Evolutionary conservation across 169 alveolate genomes (phyloP).

Genomic region (Plasmodium cynomolgi): DNA sequence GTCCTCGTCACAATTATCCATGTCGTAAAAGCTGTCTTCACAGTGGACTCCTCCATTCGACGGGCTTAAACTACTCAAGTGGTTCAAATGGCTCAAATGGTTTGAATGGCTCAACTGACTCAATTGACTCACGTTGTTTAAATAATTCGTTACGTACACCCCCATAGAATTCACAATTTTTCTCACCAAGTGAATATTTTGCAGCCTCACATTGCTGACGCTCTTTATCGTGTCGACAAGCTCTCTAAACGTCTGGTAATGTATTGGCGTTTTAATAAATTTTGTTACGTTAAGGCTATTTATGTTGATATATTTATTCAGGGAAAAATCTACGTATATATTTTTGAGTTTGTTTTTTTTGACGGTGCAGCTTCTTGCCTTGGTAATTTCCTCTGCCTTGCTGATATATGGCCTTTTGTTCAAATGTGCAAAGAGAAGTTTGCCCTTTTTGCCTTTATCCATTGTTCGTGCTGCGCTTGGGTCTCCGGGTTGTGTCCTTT

Average conservation of each 20-base stretch:
- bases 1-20: slow-evolving; percentile 12
- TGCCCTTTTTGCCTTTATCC: not conserved
- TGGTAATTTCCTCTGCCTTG: slow-evolving; percentile 16
- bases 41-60: not conserved
- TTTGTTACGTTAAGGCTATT: slow-evolving; percentile 41
- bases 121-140: slow-evolving; percentile 1
- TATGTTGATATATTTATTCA: slow-evolving; percentile 59
- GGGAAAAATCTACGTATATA: slow-evolving; percentile 44
- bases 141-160: slow-evolving; percentile 51
- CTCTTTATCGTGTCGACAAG: slow-evolving; percentile 57
- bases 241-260: slow-evolving; percentile 44
- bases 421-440: not conserved
- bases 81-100: not conserved
- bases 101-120: not conserved
- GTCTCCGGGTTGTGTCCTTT: not conserved
- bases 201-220: slow-evolving; percentile 57
- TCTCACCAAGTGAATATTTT: slow-evolving; percentile 46
- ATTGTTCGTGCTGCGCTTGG: not conserved
- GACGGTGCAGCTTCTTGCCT: slow-evolving; percentile 2
- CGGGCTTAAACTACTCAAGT: not conserved
- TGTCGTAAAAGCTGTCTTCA: not conserved
- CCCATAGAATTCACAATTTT: slow-evolving; percentile 56
- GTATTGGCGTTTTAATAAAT: slow-evolving; percentile 59
- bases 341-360: slow-evolving; percentile 32
- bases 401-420: slow-evolving; percentile 24